Evolutionary conservation across 2,329 filamentous ascomycete genomes (phyloP).

Genomic region (Graphium sp.): DNA sequence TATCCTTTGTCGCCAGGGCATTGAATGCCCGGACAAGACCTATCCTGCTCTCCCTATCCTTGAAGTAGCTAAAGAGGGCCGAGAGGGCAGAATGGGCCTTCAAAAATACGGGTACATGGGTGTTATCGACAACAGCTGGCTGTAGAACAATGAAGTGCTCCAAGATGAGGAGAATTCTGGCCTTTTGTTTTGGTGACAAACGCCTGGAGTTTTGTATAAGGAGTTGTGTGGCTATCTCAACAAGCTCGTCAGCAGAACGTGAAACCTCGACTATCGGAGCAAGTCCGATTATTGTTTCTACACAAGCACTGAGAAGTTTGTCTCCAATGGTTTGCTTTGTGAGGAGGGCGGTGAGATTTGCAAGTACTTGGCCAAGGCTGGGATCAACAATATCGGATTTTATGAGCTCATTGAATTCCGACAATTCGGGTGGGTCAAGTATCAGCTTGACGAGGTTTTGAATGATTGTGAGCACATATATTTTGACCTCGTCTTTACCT

Average conservation of each 20-base stretch:
- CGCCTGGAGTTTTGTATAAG: slow-evolving; percentile 71
- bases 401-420: slow-evolving; percentile 39
- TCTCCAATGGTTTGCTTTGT: slow-evolving; percentile 44
- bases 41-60: slow-evolving; percentile 59
- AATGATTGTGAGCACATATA: slow-evolving; percentile 64
- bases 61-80: slow-evolving; percentile 80
- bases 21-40: slow-evolving; percentile 57
- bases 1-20: slow-evolving; percentile 50
- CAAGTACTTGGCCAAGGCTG: slow-evolving; percentile 42
- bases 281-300: slow-evolving; percentile 63
- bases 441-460: slow-evolving; percentile 49
- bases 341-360: slow-evolving; percentile 52
- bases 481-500: slow-evolving; percentile 72
- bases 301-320: slow-evolving; percentile 60
- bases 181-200: slow-evolving; percentile 72
- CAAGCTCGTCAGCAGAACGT: slow-evolving; percentile 56
- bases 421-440: slow-evolving; percentile 32
- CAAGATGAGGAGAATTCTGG: slow-evolving; percentile 61
- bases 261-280: slow-evolving; percentile 52
- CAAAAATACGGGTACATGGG: slow-evolving; percentile 3
- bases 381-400: slow-evolving; percentile 37
- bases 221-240: slow-evolving; percentile 66
- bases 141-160: slow-evolving; percentile 62
- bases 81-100: slow-evolving; percentile 44
- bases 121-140: slow-evolving; percentile 6